Evolutionary conservation across 2,329 filamentous ascomycete genomes (phyloP), one percentile per base, ranked within the genome.

Genomic region (Calonectria hongkongensis): DNA sequence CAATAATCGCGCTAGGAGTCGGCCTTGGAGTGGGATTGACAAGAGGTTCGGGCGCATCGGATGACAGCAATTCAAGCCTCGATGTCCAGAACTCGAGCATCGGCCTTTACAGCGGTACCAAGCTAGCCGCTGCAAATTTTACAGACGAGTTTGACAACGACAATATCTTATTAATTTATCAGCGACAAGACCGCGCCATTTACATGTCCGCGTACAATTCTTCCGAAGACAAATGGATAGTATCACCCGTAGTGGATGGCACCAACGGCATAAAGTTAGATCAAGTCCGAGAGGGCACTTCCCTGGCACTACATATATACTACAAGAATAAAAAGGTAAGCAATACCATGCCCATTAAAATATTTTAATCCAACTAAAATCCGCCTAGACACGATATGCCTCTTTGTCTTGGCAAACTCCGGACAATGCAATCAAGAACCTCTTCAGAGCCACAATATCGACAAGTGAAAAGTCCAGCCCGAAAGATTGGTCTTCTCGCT

Each of bases 131-230:
- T 0, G 60, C 50, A 18, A 69, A 72, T 39, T 72, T 72, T 15
- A 69, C 70, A 9, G 70, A 72, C 18, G 70, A 69, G 15, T 66
- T 41, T 27, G 66, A 58, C 18, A 18, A 68, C 45, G 28, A 48
- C 16, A 72, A 72, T 30, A 36, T 18, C 28, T 6, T 72, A 5
- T 13, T 72, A 18, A 3, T 66, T 7, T 69, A 68, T 51, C 70
- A 72, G 13, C 66, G 56, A 15, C 15, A 54, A 3, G 60, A 45
- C 33, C 66, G 66, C n/a, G 66, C 65, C 13, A 68, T 72, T 18
- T 65, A 72, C 28, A 60, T 72, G 56, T 72, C 70, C 9, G 58
- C 48, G 2, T 72, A 58, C 4, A 72, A 72, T 41, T 66, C 70
- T 5, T 72, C 70, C 1, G 39, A 66, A 12, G 33, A 65, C 12